These are phyloP conservation scores for Amphirosellinia nigrospora DNA, from an alignment of 495 filamentous ascomycete species.

Conservation along the genomic window DNA sequence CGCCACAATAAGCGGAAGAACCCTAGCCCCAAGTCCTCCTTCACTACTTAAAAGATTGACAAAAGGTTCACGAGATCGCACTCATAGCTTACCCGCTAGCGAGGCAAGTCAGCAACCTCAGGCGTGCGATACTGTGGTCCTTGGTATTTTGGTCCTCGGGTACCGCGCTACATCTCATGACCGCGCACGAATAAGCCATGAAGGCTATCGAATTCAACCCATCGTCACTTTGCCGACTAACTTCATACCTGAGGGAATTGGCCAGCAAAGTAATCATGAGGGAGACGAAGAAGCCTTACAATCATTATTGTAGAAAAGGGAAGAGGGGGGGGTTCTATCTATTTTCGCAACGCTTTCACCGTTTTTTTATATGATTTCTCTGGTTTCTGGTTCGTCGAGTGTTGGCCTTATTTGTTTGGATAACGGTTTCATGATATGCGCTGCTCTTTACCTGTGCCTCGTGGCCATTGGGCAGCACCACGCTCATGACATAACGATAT, in stretches of 20 bases:
- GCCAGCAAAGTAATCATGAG: not conserved
- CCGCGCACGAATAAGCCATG: not conserved
- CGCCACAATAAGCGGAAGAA: not conserved
- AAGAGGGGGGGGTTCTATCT: not conserved
- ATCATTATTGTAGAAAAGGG: not conserved
- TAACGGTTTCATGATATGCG: not conserved
- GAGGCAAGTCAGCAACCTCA: not conserved
- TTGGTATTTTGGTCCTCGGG: not conserved
- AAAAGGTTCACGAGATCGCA: too few relatives aligned
- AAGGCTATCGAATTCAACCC: not conserved
- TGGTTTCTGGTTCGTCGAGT: not conserved
- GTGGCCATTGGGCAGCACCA: not conserved
- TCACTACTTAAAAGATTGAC: not conserved
- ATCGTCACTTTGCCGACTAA: not conserved
- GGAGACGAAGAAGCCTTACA: not conserved
- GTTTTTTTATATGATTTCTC: not conserved
- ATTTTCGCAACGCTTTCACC: not conserved
- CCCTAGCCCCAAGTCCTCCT: not conserved
- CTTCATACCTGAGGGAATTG: not conserved
- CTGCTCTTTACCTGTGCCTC: not conserved
- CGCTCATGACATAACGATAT: too few relatives aligned
- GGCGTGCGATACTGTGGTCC: not conserved
- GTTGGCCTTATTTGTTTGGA: not conserved
- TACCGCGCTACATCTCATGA: not conserved
- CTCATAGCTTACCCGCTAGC: too few relatives aligned